Evolutionary conservation across 257 asterid genomes (phyloP).

Genomic region (Solanum lycopersicoides): DNA sequence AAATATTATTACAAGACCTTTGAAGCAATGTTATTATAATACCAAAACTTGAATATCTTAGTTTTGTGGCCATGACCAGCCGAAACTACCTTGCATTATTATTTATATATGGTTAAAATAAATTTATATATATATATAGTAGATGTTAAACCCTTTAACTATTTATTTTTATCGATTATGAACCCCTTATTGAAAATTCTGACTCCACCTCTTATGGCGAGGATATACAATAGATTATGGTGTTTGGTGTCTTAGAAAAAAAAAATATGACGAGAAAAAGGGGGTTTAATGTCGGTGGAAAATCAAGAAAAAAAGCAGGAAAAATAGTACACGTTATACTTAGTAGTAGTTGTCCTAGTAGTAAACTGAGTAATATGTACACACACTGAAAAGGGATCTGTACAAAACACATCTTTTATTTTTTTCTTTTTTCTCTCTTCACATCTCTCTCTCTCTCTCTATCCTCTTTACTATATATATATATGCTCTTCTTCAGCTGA

Average conservation of each 20-base stretch:
- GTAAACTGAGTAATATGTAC: not conserved
- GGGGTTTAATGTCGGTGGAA: not conserved
- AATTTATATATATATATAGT: too few relatives aligned
- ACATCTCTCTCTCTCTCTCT: not conserved
- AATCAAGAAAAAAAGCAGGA: not conserved
- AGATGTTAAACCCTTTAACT: too few relatives aligned
- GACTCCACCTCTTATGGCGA: too few relatives aligned
- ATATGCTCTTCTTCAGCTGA: not conserved
- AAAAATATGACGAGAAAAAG: not conserved
- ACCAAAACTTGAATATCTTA: not conserved
- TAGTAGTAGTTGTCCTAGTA: not conserved
- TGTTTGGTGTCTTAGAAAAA: not conserved
- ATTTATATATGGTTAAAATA: too few relatives aligned
- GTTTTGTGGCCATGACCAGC: not conserved
- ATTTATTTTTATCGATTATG: too few relatives aligned
- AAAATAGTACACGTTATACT: not conserved
- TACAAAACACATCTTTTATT: not conserved
- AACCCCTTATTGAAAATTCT: too few relatives aligned
- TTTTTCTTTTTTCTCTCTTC: not conserved
- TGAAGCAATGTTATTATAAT: not conserved
- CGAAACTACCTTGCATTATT: too few relatives aligned
- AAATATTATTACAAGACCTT: not conserved
- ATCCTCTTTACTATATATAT: not conserved
- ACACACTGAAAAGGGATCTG: slow-evolving; percentile 1
- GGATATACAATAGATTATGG: not conserved